These are phyloP conservation scores for Arachis stenosperma DNA, from an alignment of 306 rosid genomes.

Conservation along the genomic window DNA sequence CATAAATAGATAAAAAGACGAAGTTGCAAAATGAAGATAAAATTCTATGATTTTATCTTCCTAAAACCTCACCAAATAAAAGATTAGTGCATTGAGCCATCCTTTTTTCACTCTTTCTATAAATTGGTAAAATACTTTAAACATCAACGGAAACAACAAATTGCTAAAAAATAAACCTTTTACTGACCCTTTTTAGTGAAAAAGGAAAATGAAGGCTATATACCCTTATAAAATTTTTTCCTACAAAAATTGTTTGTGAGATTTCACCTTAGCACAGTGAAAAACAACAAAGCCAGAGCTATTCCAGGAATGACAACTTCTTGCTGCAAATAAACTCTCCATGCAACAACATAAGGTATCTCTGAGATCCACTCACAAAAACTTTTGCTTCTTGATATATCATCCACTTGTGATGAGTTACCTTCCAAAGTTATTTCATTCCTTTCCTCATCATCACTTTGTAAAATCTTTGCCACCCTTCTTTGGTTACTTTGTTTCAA, in stretches of 20 bases:
- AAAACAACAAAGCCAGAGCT: conserved; percentile 75
- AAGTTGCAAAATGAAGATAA: too few relatives aligned
- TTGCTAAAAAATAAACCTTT: too few relatives aligned
- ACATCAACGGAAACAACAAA: too few relatives aligned
- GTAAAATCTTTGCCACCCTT: conserved; percentile 49
- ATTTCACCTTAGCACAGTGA: conserved; percentile 85
- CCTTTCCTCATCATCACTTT: conserved; percentile 39
- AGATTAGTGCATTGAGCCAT: too few relatives aligned
- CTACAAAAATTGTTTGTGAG: not conserved
- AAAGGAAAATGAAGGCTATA: conserved; percentile 1
- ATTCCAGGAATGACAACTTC: conserved; percentile 81
- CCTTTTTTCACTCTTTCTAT: not conserved
- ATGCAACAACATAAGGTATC: conserved; percentile 64
- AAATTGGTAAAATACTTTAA: not conserved
- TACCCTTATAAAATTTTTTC: not conserved
- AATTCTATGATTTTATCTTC: too few relatives aligned
- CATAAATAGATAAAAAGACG: too few relatives aligned
- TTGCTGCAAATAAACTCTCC: conserved; percentile 79
- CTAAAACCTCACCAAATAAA: too few relatives aligned
- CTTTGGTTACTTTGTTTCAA: conserved; percentile 61
- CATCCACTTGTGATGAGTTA: conserved; percentile 12
- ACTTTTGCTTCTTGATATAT: conserved; percentile 39
- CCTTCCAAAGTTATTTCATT: conserved; percentile 38
- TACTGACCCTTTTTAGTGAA: not conserved
- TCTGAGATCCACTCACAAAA: conserved; percentile 40